phyloP scores from a whole-genome alignment of 2,329 filamentous ascomycete species.

The Stagonosporopsis tanaceti region DNA sequence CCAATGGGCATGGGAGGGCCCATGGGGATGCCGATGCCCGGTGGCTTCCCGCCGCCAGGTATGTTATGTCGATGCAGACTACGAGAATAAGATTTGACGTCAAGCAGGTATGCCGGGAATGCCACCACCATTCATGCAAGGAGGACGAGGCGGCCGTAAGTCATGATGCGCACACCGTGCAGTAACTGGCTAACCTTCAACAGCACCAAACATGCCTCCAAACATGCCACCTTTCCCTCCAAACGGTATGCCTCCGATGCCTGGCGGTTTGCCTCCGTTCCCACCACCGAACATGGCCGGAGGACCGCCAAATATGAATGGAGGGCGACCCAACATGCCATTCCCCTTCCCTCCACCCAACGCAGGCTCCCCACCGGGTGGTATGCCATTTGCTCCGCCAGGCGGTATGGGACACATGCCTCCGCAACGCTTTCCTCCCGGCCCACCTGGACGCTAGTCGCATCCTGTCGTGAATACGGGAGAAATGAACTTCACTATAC shows the following conservation, averaged over 20 bases:
- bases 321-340: slow-evolving; percentile 39
- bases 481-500: slow-evolving; percentile 12
- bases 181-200: background rate
- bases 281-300: slow-evolving; percentile 36
- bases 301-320: slow-evolving; percentile 8
- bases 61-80: background rate
- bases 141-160: slow-evolving; percentile 51
- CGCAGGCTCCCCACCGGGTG: slow-evolving; percentile 42
- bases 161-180: background rate
- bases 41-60: slow-evolving; percentile 32
- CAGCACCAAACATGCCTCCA: slow-evolving; percentile 40
- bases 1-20: slow-evolving; percentile 29
- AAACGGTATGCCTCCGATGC: slow-evolving; percentile 46
- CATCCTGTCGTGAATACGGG: slow-evolving; percentile 19
- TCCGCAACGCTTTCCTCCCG: slow-evolving; percentile 38
- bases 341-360: slow-evolving; percentile 40
- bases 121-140: slow-evolving; percentile 51
- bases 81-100: slow-evolving; percentile 19
- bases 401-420: slow-evolving; percentile 42
- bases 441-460: slow-evolving; percentile 38
- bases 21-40: slow-evolving; percentile 31
- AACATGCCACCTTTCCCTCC: slow-evolving; percentile 45
- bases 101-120: slow-evolving; percentile 43
- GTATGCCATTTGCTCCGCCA: slow-evolving; percentile 51
- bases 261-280: slow-evolving; percentile 49